Evolutionary conservation across 139 green algal species (phyloP).

Genomic region (Volvox africanus): DNA sequence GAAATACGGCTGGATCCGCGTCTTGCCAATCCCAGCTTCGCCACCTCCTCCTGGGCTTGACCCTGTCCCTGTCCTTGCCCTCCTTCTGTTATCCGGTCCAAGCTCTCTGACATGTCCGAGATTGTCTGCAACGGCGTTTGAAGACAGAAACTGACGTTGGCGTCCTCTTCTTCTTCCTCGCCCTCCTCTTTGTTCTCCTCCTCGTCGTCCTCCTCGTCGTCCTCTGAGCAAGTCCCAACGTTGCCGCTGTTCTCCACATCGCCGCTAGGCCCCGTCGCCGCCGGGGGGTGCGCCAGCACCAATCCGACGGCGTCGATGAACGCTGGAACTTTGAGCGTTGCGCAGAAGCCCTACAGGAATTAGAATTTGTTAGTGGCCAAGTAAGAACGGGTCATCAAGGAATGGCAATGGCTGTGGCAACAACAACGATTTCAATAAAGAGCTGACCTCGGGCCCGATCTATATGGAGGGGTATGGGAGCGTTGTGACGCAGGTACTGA

Average conservation of each 20-base stretch:
- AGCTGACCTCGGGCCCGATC: no score
- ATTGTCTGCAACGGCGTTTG: constrained; percentile 8
- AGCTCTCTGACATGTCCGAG: constrained; percentile 17
- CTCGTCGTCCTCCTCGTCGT: neutral
- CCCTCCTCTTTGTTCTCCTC: neutral
- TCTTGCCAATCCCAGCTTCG: neutral
- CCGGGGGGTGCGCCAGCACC: neutral
- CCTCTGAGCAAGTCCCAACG: neutral
- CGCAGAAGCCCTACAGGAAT: constrained; percentile 14
- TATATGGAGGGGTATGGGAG: no score
- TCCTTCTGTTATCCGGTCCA: neutral
- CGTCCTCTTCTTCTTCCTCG: neutral
- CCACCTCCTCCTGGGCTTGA: neutral
- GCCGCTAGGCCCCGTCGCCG: no score
- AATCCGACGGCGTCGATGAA: neutral
- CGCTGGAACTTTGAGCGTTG: neutral
- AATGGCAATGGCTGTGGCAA: no score
- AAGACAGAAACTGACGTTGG: neutral
- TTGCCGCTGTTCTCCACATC: no score
- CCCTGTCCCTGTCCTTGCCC: neutral
- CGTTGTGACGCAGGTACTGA: no score
- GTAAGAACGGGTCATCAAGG: no score
- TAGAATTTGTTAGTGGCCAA: neutral
- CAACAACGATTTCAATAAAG: no score
- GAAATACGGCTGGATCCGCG: neutral